These are phyloP conservation scores for Kwoniella sp. DNA, from an alignment of 768 basidiomycete genomes.

Conservation along the genomic window DNA sequence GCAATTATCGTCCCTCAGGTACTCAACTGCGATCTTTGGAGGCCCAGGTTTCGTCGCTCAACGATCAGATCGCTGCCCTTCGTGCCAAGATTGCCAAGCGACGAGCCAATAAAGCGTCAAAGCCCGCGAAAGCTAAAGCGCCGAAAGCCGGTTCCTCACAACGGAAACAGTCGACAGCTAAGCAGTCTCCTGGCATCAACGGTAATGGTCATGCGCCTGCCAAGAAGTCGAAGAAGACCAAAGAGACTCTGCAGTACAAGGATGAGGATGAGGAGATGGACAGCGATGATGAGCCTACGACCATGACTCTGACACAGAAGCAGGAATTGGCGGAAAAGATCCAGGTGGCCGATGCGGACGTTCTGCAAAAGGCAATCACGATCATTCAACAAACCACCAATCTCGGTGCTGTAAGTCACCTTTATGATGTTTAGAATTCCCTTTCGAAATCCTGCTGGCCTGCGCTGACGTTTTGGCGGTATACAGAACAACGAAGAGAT, in stretches of 20 bases:
- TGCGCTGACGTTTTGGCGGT: background rate
- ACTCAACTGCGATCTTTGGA: constrained; percentile 18
- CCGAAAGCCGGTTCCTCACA: constrained; percentile 27
- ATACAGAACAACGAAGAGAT: constrained; percentile 73
- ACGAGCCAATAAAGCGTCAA: constrained; percentile 16
- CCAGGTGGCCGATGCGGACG: constrained; percentile 74
- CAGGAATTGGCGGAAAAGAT: constrained; percentile 97
- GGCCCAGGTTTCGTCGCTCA: constrained; percentile 18
- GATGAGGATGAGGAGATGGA: constrained; percentile 44
- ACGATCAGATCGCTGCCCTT: constrained; percentile 35
- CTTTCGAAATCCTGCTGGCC: too few relatives aligned
- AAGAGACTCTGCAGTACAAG: constrained; percentile 31
- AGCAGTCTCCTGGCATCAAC: constrained; percentile 39
- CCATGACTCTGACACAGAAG: constrained; percentile 91
- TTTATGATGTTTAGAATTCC: constrained; percentile 14
- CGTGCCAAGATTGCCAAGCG: constrained; percentile 34
- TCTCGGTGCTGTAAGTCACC: constrained; percentile 79
- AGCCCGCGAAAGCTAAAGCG: constrained; percentile 27
- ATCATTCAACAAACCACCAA: constrained; percentile 95
- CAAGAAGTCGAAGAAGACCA: constrained; percentile 47
- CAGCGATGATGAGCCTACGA: constrained; percentile 37
- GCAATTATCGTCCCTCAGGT: background rate
- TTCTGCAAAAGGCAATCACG: constrained; percentile 85
- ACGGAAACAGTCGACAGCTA: constrained; percentile 39
- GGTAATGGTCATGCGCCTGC: constrained; percentile 24